phyloP scores from a whole-genome alignment of 352 stramenopile species.

The Phytophthora agathidicida region DNA sequence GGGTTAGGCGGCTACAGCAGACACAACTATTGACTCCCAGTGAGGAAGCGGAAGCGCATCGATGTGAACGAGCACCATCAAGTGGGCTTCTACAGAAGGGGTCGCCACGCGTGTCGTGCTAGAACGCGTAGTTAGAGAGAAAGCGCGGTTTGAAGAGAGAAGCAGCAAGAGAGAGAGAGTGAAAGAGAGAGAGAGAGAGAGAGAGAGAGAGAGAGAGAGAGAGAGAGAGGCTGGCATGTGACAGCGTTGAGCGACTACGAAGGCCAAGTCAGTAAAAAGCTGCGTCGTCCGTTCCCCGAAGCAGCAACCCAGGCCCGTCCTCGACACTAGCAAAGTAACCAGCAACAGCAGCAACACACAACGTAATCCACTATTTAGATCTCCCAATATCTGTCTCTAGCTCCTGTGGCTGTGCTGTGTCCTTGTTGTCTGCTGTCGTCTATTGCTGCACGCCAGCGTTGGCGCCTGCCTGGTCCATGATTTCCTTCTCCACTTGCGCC shows the following conservation, averaged over 20 bases:
- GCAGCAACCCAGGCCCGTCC: slow-evolving; percentile 2
- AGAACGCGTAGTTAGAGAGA: slow-evolving; percentile 29
- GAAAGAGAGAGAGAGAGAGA: neutral
- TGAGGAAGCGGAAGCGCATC: slow-evolving; percentile 26
- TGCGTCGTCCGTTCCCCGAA: slow-evolving; percentile 9
- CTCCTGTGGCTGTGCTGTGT: neutral
- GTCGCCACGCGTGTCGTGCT: slow-evolving; percentile 5
- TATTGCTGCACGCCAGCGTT: slow-evolving; percentile 51
- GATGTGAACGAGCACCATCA: slow-evolving; percentile 22
- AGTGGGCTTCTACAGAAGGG: slow-evolving; percentile 2
- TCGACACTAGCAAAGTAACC: slow-evolving; percentile 5
- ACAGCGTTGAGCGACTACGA: slow-evolving; percentile 8
- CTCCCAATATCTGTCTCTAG: slow-evolving; percentile 16
- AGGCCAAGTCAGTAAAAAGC: slow-evolving; percentile 17
- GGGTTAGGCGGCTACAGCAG: slow-evolving; percentile 68
- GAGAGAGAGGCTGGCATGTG: neutral
- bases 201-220: neutral
- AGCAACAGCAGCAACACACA: slow-evolving; percentile 14
- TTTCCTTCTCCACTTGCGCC: slow-evolving; percentile 95
- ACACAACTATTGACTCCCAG: slow-evolving; percentile 71
- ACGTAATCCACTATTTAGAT: slow-evolving; percentile 64
- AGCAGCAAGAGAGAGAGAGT: neutral
- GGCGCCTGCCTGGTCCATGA: slow-evolving; percentile 74
- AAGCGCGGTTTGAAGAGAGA: no score
- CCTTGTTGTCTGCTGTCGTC: slow-evolving; percentile 13